Conservation (phyloP, 805 yeast genomes). For the Ogataea saltuana region DNA sequence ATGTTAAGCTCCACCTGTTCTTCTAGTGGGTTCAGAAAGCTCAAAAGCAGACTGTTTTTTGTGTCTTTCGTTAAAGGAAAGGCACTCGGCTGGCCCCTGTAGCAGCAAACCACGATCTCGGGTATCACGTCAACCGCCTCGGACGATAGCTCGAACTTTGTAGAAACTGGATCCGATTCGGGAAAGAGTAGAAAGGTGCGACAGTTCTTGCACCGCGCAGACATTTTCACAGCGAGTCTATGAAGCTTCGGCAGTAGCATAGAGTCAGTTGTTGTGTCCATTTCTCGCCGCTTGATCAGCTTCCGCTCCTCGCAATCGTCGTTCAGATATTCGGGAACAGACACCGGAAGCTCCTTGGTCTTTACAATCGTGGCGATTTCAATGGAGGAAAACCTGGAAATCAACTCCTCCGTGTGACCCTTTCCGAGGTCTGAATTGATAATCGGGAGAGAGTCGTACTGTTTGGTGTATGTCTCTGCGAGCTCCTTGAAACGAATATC, state of each 20-base stretch:
- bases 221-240: constrained; percentile 17
- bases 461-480: constrained; percentile 19
- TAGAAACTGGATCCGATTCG: constrained; percentile 21
- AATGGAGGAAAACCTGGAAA: constrained; percentile 20
- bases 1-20: constrained; percentile 14
- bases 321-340: not conserved
- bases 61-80: constrained; percentile 1
- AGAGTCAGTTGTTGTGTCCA: no score
- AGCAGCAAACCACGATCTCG: constrained; percentile 14
- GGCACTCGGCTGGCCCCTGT: constrained; percentile 4
- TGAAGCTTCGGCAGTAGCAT: constrained; percentile 25
- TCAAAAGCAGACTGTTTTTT: constrained; percentile 9
- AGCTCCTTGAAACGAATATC: constrained; percentile 19
- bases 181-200: constrained; percentile 20
- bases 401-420: constrained; percentile 17
- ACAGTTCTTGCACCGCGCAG: constrained; percentile 27
- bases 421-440: no score
- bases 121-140: constrained; percentile 29
- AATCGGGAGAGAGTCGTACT: constrained; percentile 19
- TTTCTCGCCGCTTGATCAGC: no score
- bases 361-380: constrained; percentile 25
- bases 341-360: constrained; percentile 9
- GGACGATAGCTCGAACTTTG: constrained; percentile 17
- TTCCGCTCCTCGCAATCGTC: not conserved
- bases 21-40: constrained; percentile 18